Evolutionary conservation across 352 stramenopile genomes (phyloP).

Genomic region (Globisporangium middletonii): DNA sequence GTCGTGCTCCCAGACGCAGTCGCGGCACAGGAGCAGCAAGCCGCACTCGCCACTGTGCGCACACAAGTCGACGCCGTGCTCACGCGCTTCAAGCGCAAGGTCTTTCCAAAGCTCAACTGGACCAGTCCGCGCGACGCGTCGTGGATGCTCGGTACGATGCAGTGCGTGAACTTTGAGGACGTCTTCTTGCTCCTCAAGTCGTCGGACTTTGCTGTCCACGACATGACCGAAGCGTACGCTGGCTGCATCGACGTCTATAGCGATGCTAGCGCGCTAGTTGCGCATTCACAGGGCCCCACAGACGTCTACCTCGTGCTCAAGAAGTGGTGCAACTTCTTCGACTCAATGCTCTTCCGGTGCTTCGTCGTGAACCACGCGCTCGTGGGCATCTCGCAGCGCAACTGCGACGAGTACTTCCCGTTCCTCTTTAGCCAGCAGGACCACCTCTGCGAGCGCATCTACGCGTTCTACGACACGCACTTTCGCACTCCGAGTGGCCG

Average conservation of each 20-base stretch:
- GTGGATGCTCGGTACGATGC: conserved; percentile 88
- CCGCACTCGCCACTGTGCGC: conserved; percentile 35
- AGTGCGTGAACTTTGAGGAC: conserved; percentile 79
- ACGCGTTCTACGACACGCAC: conserved; percentile 51
- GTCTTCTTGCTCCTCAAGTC: conserved; percentile 78
- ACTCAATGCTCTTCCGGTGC: conserved; percentile 94
- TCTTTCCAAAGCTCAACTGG: conserved; percentile 94
- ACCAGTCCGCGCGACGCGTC: conserved; percentile 89
- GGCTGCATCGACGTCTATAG: conserved; percentile 34
- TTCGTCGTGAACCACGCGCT: conserved; percentile 83
- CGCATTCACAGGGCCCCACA: conserved; percentile 7
- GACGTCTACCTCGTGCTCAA: conserved; percentile 85
- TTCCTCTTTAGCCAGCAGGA: conserved; percentile 83
- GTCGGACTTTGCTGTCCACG: conserved; percentile 88
- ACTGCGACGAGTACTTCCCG: conserved; percentile 89
- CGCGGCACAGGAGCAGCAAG: conserved; percentile 18
- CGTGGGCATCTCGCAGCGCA: conserved; percentile 88
- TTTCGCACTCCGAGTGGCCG: conserved; percentile 20
- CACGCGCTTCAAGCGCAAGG: conserved; percentile 46
- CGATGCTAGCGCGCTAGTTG: neutral
- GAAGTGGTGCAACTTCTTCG: conserved; percentile 94
- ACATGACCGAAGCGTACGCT: conserved; percentile 85
- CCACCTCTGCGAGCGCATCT: conserved; percentile 56
- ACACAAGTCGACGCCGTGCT: conserved; percentile 65
- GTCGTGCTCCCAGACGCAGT: conserved; percentile 41